phyloP scores from a whole-genome alignment of 2,329 filamentous ascomycete genomes.

The Aspergillus glaucus region DNA sequence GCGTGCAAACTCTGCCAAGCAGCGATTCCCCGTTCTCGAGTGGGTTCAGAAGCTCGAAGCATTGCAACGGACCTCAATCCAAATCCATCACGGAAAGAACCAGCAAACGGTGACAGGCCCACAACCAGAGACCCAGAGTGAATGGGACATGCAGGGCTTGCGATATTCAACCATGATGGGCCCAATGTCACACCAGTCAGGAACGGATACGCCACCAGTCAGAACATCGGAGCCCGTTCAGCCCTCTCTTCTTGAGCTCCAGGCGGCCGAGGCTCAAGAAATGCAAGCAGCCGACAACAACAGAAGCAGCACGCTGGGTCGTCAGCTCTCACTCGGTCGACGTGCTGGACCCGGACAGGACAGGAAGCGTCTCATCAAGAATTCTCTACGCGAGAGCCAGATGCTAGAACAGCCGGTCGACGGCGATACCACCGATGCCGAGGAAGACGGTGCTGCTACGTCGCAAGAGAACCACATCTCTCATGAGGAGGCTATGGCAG shows the following conservation, averaged over 20 bases:
- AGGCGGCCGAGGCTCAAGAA: too few species aligned
- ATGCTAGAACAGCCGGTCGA: conserved; percentile 24
- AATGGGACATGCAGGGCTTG: conserved; percentile 15
- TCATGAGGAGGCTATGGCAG: too few species aligned
- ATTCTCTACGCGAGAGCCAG: conserved; percentile 14
- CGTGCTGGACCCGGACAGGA: conserved; percentile 32
- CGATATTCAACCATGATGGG: too few species aligned
- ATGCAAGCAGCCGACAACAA: too few species aligned
- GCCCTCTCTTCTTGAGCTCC: too few species aligned
- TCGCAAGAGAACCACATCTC: too few species aligned
- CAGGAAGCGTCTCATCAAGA: conserved; percentile 22
- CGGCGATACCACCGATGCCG: conserved; percentile 13
- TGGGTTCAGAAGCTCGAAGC: conserved; percentile 61
- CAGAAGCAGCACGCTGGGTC: conserved; percentile 25
- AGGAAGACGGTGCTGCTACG: too few species aligned
- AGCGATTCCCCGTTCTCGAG: conserved; percentile 61
- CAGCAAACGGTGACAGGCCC: conserved; percentile 26
- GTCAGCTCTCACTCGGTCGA: conserved; percentile 35
- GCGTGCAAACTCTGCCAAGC: conserved; percentile 59
- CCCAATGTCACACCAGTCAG: too few species aligned
- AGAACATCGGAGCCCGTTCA: too few species aligned
- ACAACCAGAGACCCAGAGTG: conserved; percentile 32
- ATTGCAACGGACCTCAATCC: conserved; percentile 55
- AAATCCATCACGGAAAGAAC: conserved; percentile 45
- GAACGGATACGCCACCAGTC: too few species aligned